Evolutionary conservation across 2,329 filamentous ascomycete species (phyloP).

Genomic region (Falciphora oryzae): DNA sequence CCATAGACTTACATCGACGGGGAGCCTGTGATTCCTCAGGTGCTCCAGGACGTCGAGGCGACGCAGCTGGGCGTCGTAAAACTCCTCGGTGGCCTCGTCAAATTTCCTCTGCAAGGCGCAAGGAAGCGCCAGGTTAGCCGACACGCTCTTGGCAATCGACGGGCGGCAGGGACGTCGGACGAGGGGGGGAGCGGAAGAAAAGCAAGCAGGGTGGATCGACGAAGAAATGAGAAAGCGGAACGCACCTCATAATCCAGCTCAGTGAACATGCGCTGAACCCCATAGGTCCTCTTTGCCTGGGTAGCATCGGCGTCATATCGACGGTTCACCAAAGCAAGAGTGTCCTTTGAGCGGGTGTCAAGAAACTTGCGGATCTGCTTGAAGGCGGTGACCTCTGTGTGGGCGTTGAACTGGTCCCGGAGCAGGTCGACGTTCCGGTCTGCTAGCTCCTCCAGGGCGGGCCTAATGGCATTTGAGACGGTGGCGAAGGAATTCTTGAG

Average conservation of each 20-base stretch:
- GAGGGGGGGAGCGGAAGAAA: neutral
- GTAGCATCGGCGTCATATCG: slow-evolving; percentile 16
- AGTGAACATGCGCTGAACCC: slow-evolving; percentile 15
- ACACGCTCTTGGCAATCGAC: neutral
- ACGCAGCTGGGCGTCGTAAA: slow-evolving; percentile 39
- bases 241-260: slow-evolving; percentile 14
- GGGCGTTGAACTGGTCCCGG: slow-evolving; percentile 44
- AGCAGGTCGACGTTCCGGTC: slow-evolving; percentile 53
- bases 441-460: slow-evolving; percentile 59
- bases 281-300: slow-evolving; percentile 19
- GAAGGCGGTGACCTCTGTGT: slow-evolving; percentile 50
- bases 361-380: slow-evolving; percentile 45
- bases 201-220: neutral
- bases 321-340: slow-evolving; percentile 20
- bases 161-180: neutral
- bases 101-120: slow-evolving; percentile 14
- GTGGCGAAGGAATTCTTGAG: slow-evolving; percentile 60
- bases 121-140: slow-evolving; percentile 9
- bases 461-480: slow-evolving; percentile 57
- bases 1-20: slow-evolving; percentile 41
- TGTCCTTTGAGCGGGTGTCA: slow-evolving; percentile 33
- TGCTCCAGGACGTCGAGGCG: slow-evolving; percentile 39
- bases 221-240: neutral
- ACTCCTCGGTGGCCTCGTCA: slow-evolving; percentile 34
- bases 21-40: slow-evolving; percentile 37